Evolutionary conservation across 208 protist species (phyloP).

Genomic region (Endotrypanum monterogeii): DNA sequence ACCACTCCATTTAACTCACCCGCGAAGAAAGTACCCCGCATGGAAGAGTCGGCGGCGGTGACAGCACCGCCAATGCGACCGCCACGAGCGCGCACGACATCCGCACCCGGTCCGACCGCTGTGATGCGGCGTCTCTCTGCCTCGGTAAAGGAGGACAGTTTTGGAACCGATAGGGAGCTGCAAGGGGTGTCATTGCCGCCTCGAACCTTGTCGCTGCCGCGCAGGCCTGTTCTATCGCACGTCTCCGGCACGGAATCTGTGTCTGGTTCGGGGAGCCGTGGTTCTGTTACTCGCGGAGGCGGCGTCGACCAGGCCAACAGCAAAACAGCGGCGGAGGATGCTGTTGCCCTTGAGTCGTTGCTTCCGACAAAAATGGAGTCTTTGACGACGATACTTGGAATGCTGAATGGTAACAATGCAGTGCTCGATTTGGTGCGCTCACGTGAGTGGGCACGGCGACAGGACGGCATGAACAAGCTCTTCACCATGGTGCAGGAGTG

Average conservation of each 20-base stretch:
- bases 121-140: constrained; percentile 17
- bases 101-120: neutral
- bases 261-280: neutral
- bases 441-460: constrained; percentile 72
- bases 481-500: constrained; percentile 52
- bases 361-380: constrained; percentile 72
- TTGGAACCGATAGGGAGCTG: neutral
- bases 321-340: constrained; percentile 41
- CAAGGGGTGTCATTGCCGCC: neutral
- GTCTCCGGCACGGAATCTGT: neutral
- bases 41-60: constrained; percentile 32
- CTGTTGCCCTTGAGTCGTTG: constrained; percentile 69
- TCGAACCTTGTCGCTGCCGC: constrained; percentile 6
- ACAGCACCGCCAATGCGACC: neutral
- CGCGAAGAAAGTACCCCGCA: constrained; percentile 56
- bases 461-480: constrained; percentile 67
- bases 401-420: constrained; percentile 53
- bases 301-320: neutral
- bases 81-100: constrained; percentile 4
- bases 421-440: constrained; percentile 69
- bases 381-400: constrained; percentile 58
- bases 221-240: neutral
- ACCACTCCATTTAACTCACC: constrained; percentile 57
- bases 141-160: neutral
- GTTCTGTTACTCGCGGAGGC: neutral